Percentiles rank a stretch among this genome's conserved stretches.
Conservation (phyloP, 1,139 yeast genomes). For the Pichia sp. region DNA sequence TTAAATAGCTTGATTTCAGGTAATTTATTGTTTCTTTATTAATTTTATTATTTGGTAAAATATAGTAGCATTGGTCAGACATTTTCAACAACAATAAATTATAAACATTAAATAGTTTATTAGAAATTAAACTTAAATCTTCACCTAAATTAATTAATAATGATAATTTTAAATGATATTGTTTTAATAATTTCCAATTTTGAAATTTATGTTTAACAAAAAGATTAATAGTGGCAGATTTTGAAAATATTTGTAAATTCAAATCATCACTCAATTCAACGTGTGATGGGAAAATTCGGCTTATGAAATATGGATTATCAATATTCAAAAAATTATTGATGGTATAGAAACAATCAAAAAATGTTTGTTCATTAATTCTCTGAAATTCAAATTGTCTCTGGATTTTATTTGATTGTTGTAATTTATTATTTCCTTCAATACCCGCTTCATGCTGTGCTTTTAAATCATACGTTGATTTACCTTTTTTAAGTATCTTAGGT, state of each 20-base stretch:
- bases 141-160: slow-evolving; percentile 29
- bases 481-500: background rate
- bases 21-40: slow-evolving; percentile 11
- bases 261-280: slow-evolving; percentile 26
- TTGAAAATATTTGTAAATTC: slow-evolving; percentile 17
- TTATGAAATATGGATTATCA: slow-evolving; percentile 35
- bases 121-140: slow-evolving; percentile 19
- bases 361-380: slow-evolving; percentile 25
- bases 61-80: slow-evolving; percentile 36
- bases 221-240: slow-evolving; percentile 23
- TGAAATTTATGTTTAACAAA: slow-evolving; percentile 13
- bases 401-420: slow-evolving; percentile 15
- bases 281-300: slow-evolving; percentile 32
- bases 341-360: slow-evolving; percentile 34
- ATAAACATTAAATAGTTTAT: slow-evolving; percentile 12
- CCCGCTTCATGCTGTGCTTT: background rate
- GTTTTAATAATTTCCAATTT: slow-evolving; percentile 26
- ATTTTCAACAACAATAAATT: slow-evolving; percentile 34
- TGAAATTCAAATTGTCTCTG: slow-evolving; percentile 29
- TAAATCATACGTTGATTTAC: slow-evolving; percentile 4
- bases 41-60: slow-evolving; percentile 14
- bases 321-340: slow-evolving; percentile 29
- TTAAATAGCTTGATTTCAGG: slow-evolving; percentile 10
- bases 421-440: too few species aligned
- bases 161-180: slow-evolving; percentile 26